Conservation (phyloP, 768 basidiomycete species). For the Lactarius pseudohatsudake region DNA sequence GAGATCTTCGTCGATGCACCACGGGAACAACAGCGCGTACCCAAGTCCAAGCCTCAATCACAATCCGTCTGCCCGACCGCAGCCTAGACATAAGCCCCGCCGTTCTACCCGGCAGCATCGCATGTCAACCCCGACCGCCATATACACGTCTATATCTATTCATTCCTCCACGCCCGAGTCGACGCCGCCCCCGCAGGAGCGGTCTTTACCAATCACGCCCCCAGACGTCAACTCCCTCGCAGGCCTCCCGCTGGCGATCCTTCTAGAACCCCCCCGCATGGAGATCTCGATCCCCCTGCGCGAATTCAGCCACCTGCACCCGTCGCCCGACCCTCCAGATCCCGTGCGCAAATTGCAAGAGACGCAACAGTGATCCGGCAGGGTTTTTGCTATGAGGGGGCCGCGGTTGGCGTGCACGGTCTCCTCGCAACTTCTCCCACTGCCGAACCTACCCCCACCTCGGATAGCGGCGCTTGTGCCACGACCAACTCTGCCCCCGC, state of each 20-base stretch:
- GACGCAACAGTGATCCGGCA: too few species aligned
- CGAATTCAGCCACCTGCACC: too few species aligned
- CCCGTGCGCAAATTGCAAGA: too few species aligned
- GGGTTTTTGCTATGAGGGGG: slow-evolving; percentile 3
- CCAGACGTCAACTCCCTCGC: too few species aligned
- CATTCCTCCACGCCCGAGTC: too few species aligned
- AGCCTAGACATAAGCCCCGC: not conserved
- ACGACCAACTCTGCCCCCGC: too few species aligned
- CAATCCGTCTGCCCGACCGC: not conserved
- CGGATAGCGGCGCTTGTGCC: not conserved
- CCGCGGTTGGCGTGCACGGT: slow-evolving; percentile 23
- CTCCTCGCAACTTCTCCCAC: slow-evolving; percentile 14
- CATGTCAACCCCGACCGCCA: not conserved
- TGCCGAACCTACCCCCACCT: not conserved
- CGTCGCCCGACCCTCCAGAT: too few species aligned
- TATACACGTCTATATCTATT: not conserved
- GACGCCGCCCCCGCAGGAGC: too few species aligned
- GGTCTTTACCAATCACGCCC: too few species aligned
- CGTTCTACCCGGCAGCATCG: not conserved
- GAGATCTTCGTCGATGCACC: not conserved
- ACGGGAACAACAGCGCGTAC: not conserved
- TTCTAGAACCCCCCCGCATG: too few species aligned
- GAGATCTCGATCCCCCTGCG: too few species aligned
- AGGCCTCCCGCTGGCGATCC: too few species aligned
- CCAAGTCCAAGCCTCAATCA: slow-evolving; percentile 1